phyloP scores from a whole-genome alignment of 2,329 filamentous ascomycete species.

The Madurella mycetomatis region DNA sequence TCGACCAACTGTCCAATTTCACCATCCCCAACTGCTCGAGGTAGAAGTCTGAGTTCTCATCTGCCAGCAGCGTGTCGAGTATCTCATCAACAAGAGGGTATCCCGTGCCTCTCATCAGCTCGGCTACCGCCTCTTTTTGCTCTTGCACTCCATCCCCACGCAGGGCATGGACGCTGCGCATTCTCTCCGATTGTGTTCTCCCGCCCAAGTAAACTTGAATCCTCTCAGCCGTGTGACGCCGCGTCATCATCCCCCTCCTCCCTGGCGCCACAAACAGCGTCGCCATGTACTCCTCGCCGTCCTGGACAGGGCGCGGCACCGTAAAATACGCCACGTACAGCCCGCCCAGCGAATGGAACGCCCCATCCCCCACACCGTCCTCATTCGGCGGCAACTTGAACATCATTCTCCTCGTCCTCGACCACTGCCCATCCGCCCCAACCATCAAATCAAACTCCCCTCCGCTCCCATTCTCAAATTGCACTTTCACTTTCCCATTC shows the following conservation, averaged over 20 bases:
- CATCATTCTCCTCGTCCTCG: conserved; percentile 41
- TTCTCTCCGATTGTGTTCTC: conserved; percentile 22
- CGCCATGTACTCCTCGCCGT: conserved; percentile 18
- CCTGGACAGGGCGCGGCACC: conserved; percentile 21
- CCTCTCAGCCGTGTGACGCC: conserved; percentile 35
- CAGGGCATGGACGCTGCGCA: conserved; percentile 18
- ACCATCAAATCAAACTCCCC: conserved; percentile 48
- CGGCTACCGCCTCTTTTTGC: conserved; percentile 37
- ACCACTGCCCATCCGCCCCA: conserved; percentile 51
- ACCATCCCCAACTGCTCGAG: conserved; percentile 41
- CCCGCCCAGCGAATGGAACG: conserved; percentile 20
- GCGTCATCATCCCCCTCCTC: conserved; percentile 33
- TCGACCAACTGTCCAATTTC: conserved; percentile 37
- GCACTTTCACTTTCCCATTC: conserved; percentile 23
- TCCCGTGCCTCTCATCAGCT: conserved; percentile 35
- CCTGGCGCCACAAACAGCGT: conserved; percentile 27
- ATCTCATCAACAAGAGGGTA: conserved; percentile 39
- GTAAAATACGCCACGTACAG: conserved; percentile 33
- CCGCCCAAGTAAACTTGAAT: conserved; percentile 36
- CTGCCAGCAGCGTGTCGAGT: conserved; percentile 34
- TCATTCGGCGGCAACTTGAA: conserved; percentile 20
- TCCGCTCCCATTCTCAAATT: conserved; percentile 40
- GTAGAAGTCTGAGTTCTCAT: conserved; percentile 40
- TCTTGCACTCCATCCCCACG: conserved; percentile 30
- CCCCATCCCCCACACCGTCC: conserved; percentile 15